These are phyloP conservation scores for Sisymbrium irio DNA, from an alignment of 345 rosid genomes.

Conservation along the genomic window DNA sequence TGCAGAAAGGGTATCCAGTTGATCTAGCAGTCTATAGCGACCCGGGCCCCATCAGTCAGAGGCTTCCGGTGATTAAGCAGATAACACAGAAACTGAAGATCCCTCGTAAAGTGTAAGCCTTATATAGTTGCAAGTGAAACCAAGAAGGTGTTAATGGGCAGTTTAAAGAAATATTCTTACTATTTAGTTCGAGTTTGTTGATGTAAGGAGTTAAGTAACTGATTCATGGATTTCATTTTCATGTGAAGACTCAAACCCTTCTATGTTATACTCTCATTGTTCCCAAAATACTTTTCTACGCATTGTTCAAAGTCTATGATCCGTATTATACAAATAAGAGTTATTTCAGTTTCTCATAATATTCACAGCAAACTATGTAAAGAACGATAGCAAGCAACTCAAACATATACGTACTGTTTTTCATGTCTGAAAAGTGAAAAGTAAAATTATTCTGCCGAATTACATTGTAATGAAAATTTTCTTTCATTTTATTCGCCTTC, in stretches of 20 bases:
- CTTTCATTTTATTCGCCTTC: background rate
- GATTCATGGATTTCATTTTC: conserved; percentile 5
- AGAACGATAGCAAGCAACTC: background rate
- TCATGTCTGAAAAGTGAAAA: background rate
- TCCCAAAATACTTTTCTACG: background rate
- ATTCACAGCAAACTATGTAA: background rate
- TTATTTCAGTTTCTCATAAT: background rate
- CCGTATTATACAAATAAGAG: background rate
- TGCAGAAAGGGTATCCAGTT: conserved; percentile 86
- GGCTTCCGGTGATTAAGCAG: conserved; percentile 74
- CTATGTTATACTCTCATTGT: background rate
- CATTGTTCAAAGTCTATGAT: background rate
- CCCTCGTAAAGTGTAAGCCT: conserved; percentile 25
- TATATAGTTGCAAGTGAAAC: conserved; percentile 2
- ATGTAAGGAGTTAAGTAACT: background rate
- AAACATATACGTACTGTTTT: background rate
- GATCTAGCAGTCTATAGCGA: conserved; percentile 78
- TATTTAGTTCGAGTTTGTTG: background rate
- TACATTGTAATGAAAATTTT: background rate
- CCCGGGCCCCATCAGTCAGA: conserved; percentile 82
- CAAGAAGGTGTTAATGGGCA: background rate
- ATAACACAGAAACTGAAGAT: conserved; percentile 69
- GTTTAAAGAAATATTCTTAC: background rate
- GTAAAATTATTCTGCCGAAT: background rate
- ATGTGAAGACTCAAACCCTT: conserved; percentile 1